Conservation (phyloP, 768 basidiomycete species). For the Amanita subjunquillea region DNA sequence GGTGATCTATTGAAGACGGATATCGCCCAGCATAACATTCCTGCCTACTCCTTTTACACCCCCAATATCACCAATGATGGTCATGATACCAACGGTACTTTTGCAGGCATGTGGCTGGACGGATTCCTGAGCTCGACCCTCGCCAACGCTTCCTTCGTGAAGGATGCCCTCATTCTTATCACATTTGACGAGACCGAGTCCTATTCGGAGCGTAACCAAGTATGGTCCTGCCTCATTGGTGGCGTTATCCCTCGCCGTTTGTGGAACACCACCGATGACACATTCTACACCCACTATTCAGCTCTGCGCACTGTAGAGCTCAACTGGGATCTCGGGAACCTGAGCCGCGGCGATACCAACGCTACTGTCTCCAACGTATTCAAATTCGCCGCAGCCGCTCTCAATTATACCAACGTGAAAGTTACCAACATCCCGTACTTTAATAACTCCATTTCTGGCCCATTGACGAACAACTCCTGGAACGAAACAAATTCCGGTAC, state of each 20-base stretch:
- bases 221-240: conserved; percentile 32
- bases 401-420: neutral
- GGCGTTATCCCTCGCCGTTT: conserved; percentile 31
- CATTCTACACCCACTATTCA: conserved; percentile 57
- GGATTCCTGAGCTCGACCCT: conserved; percentile 47
- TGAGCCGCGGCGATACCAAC: conserved; percentile 50
- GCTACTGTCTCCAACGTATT: conserved; percentile 34
- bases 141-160: conserved; percentile 33
- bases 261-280: conserved; percentile 35
- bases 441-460: neutral
- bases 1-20: conserved; percentile 32
- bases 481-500: neutral
- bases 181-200: conserved; percentile 52
- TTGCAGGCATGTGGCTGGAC: conserved; percentile 31
- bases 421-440: neutral
- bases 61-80: conserved; percentile 54
- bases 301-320: conserved; percentile 42
- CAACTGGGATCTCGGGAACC: conserved; percentile 53
- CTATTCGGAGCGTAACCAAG: conserved; percentile 32
- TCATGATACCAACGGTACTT: conserved; percentile 49
- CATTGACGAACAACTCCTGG: neutral
- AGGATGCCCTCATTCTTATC: conserved; percentile 44
- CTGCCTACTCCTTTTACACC: conserved; percentile 54
- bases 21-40: conserved; percentile 34
- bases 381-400: conserved; percentile 28